Evolutionary conservation across 2,329 filamentous ascomycete genomes (phyloP).

Genomic region (Stachybotrys chlorohalonatus): DNA sequence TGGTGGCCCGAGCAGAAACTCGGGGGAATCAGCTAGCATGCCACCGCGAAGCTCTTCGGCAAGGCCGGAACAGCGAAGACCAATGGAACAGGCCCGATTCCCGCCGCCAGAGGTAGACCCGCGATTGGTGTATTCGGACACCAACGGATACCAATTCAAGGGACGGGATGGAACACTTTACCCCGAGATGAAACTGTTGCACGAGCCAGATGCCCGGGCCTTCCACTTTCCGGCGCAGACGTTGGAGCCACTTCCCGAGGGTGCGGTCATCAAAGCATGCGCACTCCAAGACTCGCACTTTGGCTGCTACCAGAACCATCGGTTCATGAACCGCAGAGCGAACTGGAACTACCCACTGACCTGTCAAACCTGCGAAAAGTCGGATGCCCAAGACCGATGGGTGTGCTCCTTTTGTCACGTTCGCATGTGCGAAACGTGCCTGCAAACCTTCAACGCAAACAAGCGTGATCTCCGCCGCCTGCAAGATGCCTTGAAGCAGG

Average conservation of each 20-base stretch:
- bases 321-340: conserved; percentile 35
- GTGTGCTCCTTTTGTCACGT: conserved; percentile 41
- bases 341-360: conserved; percentile 42
- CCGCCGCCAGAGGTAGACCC: conserved; percentile 15
- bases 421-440: conserved; percentile 41
- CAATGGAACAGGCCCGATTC: conserved; percentile 12
- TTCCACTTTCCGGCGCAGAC: conserved; percentile 27
- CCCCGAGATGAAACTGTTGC: conserved; percentile 27
- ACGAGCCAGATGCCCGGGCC: conserved; percentile 24
- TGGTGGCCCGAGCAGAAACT: conserved; percentile 8
- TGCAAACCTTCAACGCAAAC: conserved; percentile 28
- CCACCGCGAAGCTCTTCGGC: conserved; percentile 23
- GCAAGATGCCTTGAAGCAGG: conserved; percentile 18
- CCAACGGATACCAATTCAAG: conserved; percentile 23
- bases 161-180: conserved; percentile 31
- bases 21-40: conserved; percentile 13
- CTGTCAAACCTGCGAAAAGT: conserved; percentile 42
- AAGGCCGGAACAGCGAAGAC: conserved; percentile 9
- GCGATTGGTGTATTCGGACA: conserved; percentile 22
- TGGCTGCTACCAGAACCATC: conserved; percentile 38
- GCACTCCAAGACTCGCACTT: conserved; percentile 35
- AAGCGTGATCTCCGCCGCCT: conserved; percentile 33
- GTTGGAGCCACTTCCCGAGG: conserved; percentile 16
- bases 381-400: conserved; percentile 35
- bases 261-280: conserved; percentile 29